Conservation (phyloP, 148 eudicot genomes). For the Vaccinium macrocarpon region DNA sequence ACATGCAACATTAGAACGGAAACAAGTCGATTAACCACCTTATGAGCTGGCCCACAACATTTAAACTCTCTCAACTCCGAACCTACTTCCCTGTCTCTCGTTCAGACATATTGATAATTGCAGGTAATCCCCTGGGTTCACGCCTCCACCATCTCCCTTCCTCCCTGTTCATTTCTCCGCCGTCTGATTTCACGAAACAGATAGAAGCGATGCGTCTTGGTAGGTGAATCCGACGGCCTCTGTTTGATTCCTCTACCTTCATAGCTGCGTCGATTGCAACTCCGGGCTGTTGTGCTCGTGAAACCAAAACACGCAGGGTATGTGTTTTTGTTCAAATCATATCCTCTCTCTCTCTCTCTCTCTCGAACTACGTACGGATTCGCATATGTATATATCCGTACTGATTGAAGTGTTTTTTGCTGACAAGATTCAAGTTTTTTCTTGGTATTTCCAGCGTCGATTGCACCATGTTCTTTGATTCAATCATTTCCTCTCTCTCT, state of each 20-base stretch:
- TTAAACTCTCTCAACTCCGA: conserved; percentile 15
- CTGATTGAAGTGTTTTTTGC: too few relatives aligned
- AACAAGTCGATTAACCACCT: too few relatives aligned
- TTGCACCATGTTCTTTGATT: too few relatives aligned
- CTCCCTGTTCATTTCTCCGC: background rate
- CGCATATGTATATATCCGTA: too few relatives aligned
- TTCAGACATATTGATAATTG: background rate
- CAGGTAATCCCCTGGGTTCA: background rate
- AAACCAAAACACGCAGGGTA: background rate
- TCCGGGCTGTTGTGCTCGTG: background rate
- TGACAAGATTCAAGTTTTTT: too few relatives aligned
- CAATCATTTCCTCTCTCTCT: background rate
- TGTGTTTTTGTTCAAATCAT: background rate
- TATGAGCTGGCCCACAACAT: too few relatives aligned
- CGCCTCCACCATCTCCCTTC: background rate
- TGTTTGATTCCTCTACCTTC: background rate
- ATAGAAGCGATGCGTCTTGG: background rate
- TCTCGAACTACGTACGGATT: too few relatives aligned
- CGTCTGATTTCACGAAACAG: background rate
- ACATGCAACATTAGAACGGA: background rate
- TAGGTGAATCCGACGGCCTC: conserved; percentile 12
- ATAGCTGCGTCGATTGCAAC: background rate
- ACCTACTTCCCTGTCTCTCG: background rate
- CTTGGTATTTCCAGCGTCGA: too few relatives aligned
- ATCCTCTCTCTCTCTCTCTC: too few relatives aligned